Evolutionary conservation across 805 yeast genomes (phyloP).

Genomic region (Saccharomyces paradoxus): DNA sequence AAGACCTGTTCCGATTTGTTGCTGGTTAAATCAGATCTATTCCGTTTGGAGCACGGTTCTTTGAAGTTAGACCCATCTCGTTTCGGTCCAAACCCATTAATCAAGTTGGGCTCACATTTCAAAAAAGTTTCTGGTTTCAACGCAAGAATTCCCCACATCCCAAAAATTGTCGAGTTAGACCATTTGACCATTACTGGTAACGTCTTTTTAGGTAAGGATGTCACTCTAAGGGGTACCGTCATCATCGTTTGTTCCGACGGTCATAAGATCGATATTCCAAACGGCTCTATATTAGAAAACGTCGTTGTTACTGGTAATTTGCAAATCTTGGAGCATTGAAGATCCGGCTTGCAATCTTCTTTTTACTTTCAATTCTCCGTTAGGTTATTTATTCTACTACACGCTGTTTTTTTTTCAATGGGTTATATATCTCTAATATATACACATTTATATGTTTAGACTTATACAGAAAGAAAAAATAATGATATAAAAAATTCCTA

Average conservation of each 20-base stretch:
- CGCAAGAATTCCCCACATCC: slow-evolving; percentile 73
- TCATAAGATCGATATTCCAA: slow-evolving; percentile 90
- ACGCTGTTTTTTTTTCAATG: not conserved
- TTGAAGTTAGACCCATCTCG: slow-evolving; percentile 75
- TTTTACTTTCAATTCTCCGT: not conserved
- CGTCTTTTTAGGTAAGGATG: slow-evolving; percentile 78
- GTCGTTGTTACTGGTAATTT: slow-evolving; percentile 93
- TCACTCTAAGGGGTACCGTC: slow-evolving; percentile 91
- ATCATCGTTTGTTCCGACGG: slow-evolving; percentile 94
- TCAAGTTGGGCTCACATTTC: slow-evolving; percentile 93
- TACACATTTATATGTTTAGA: not conserved
- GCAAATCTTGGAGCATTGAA: slow-evolving; percentile 80
- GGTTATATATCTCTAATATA: not conserved
- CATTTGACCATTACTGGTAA: slow-evolving; percentile 95
- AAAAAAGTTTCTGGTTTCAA: slow-evolving; percentile 91
- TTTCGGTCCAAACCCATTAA: slow-evolving; percentile 85
- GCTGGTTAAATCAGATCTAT: slow-evolving; percentile 90
- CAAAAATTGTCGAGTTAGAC: slow-evolving; percentile 87
- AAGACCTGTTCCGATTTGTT: slow-evolving; percentile 93
- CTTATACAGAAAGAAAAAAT: not conserved
- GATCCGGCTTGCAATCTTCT: not conserved
- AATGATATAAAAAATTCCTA: not conserved
- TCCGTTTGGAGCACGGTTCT: slow-evolving; percentile 85
- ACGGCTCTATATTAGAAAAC: slow-evolving; percentile 84
- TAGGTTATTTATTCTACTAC: not conserved